These are phyloP conservation scores for Aquilaria sinensis DNA, from an alignment of 345 rosid genomes.

Conservation along the genomic window DNA sequence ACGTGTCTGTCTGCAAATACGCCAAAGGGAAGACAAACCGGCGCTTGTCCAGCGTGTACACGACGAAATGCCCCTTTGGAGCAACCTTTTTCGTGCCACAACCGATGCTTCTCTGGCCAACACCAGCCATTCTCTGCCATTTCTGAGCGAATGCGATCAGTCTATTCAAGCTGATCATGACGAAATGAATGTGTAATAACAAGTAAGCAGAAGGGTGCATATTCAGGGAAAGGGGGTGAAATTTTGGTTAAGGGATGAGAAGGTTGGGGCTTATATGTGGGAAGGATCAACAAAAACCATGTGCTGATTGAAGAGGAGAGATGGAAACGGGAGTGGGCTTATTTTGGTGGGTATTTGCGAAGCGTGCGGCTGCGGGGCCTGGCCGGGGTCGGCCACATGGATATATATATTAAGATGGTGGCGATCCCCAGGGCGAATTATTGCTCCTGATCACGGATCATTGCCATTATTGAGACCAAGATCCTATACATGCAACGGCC, in stretches of 20 bases:
- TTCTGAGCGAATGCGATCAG: slow-evolving; percentile 13
- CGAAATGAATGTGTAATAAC: background rate
- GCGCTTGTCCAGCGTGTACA: slow-evolving; percentile 22
- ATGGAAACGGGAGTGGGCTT: slow-evolving; percentile 25
- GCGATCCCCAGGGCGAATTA: no score
- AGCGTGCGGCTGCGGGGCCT: slow-evolving; percentile 11
- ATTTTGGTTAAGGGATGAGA: background rate
- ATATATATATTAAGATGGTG: background rate
- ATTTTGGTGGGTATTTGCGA: slow-evolving; percentile 23
- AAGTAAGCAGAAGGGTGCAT: background rate
- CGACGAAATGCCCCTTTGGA: slow-evolving; percentile 25
- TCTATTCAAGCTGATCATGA: slow-evolving; percentile 16
- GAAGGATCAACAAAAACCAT: slow-evolving; percentile 13
- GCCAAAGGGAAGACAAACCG: slow-evolving; percentile 31
- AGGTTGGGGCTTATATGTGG: background rate
- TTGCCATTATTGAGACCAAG: no score
- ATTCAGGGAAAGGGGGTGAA: background rate
- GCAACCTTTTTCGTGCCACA: slow-evolving; percentile 5
- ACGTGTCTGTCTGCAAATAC: slow-evolving; percentile 20
- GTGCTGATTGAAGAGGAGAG: slow-evolving; percentile 22
- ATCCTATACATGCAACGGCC: no score
- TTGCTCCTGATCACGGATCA: no score
- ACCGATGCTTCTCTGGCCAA: slow-evolving; percentile 8
- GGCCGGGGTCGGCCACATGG: slow-evolving; percentile 7
- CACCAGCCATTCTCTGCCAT: slow-evolving; percentile 21